These are phyloP conservation scores for Penicillium antarcticum DNA, from an alignment of 495 filamentous ascomycete species.

Conservation along the genomic window DNA sequence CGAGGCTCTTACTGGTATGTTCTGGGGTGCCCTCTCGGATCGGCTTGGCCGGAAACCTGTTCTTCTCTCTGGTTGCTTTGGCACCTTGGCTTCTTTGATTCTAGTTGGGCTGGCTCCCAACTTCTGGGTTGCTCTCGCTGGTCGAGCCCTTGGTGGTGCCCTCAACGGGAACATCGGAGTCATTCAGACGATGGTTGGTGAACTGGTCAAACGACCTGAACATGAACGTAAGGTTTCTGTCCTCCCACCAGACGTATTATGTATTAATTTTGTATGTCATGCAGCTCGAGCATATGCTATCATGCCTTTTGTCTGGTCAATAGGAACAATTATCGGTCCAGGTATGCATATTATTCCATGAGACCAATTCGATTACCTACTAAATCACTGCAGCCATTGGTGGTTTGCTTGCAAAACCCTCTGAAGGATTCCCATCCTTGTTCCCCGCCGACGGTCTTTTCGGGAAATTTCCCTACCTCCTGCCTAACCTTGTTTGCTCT, in stretches of 20 bases:
- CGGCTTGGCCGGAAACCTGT: constrained; percentile 81
- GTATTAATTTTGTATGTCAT: neutral
- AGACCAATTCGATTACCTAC: neutral
- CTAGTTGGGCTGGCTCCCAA: constrained; percentile 80
- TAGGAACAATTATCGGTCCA: constrained; percentile 81
- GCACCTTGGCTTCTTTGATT: constrained; percentile 75
- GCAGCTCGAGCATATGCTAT: constrained; percentile 75
- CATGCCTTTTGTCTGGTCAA: constrained; percentile 86
- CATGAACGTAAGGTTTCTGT: constrained; percentile 67
- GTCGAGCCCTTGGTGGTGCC: constrained; percentile 71
- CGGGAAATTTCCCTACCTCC: constrained; percentile 73
- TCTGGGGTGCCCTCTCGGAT: constrained; percentile 82
- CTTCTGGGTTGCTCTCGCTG: constrained; percentile 72
- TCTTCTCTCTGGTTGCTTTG: constrained; percentile 72
- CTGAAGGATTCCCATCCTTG: constrained; percentile 60
- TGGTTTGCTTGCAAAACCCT: constrained; percentile 71
- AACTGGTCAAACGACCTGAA: constrained; percentile 72
- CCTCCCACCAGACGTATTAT: neutral
- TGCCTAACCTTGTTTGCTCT: constrained; percentile 78
- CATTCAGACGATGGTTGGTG: constrained; percentile 90
- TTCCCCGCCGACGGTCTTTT: constrained; percentile 66
- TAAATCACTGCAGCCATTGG: constrained; percentile 57
- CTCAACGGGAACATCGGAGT: constrained; percentile 88
- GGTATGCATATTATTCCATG: constrained; percentile 24
- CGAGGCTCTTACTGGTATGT: constrained; percentile 78